Base-by-base conservation (phyloP, 2,329 filamentous ascomycete species). In the Colletotrichum tamarilloi region DNA sequence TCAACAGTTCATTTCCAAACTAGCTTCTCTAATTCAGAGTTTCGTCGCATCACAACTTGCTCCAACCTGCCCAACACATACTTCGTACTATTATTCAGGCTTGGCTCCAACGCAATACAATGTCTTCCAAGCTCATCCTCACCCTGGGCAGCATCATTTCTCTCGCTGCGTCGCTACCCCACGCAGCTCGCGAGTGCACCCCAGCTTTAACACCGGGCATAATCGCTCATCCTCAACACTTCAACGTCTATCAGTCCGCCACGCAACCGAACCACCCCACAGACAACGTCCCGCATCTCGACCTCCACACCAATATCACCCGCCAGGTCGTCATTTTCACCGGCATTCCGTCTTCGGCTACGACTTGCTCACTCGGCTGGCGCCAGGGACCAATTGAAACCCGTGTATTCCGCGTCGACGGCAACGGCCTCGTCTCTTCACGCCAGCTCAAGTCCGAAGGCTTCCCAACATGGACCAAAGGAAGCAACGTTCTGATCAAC, bases 391-490 rank as follows among this genome's bases (percentile, higher is more conserved):
- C 79, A 8, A 80, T 76, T 68, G 81, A 78, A 67, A 79, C 82
- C 53, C 84, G 81, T 72, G 79, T 79, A 62, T 83, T 85, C 72
- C 79, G 80, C 71, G 82, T 84, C 71, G 75, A 77, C 16, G 77
- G 77, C 35, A 79, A 75, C 46, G 81, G 79, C 2, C 69, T 78
- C 19, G 62, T 70, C 30, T 70, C 67, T 53, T 70, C 67, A 30
- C 67, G 67, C 30, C 67, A 70, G 42, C 62, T 70, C 8, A 59
- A 55, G 55, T 7, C 60, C 62, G 67, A 70, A 24, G 67, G 62
- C 28, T 70, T 70, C 55, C 67, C 67, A 4, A 53, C 38, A 19
- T 70, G 67, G 67, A 59, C 30, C 22, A 46, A 1, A 5, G 67
- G 67, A 3, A 63, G 58, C 67, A 62, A 46, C 24, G 62, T 66